Evolutionary conservation across 305 asterid genomes (phyloP).

Genomic region (Coffea humblotiana): DNA sequence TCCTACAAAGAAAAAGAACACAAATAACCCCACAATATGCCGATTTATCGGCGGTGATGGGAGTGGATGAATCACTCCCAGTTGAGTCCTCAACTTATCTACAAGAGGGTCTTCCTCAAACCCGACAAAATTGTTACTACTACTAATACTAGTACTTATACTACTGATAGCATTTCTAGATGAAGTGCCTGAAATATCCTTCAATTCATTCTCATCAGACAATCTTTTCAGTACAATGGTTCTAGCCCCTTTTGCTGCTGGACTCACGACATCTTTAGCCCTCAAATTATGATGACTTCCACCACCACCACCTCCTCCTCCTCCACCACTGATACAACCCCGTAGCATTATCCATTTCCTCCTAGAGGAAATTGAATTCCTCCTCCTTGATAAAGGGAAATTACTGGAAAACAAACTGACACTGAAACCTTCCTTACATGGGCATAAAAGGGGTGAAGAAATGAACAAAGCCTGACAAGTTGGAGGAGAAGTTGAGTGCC

Average conservation of each 20-base stretch:
- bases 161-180: slow-evolving; percentile 1
- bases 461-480: slow-evolving; percentile 19
- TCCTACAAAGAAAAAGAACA: slow-evolving; percentile 86
- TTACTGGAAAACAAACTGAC: slow-evolving; percentile 10
- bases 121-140: slow-evolving; percentile 35
- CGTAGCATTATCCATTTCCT: slow-evolving; percentile 26
- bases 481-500: slow-evolving; percentile 13
- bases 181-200: slow-evolving; percentile 15
- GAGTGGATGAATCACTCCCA: slow-evolving; percentile 45
- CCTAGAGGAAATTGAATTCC: not conserved
- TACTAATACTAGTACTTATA: slow-evolving; percentile 3
- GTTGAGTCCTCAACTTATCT: slow-evolving; percentile 48
- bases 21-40: slow-evolving; percentile 64
- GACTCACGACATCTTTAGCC: slow-evolving; percentile 11
- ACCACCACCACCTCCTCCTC: slow-evolving; percentile 5
- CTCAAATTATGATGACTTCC: slow-evolving; percentile 27
- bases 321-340: slow-evolving; percentile 25
- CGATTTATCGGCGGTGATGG: slow-evolving; percentile 77
- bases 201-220: slow-evolving; percentile 31
- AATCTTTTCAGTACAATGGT: slow-evolving; percentile 26
- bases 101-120: slow-evolving; percentile 48
- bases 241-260: slow-evolving; percentile 26
- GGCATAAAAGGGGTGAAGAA: slow-evolving; percentile 28
- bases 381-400: slow-evolving; percentile 5
- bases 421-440: slow-evolving; percentile 22